These are phyloP conservation scores for Emmonsiellopsis sp. DNA, from an alignment of 2,329 filamentous ascomycete species.

Conservation along the genomic window DNA sequence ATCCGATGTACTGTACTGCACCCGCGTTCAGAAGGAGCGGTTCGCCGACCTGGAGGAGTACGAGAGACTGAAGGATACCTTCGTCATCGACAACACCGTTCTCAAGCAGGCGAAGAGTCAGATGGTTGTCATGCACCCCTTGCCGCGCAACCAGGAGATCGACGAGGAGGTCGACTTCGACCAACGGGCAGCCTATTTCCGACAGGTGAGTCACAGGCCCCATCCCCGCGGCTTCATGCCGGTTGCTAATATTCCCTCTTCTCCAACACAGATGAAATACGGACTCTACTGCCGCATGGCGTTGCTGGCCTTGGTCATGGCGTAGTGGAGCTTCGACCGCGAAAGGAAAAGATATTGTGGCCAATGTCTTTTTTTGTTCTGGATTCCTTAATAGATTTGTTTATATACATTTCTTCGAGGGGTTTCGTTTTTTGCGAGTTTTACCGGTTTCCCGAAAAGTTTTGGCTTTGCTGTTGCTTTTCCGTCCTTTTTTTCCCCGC, in stretches of 20 bases:
- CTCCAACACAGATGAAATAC: slow-evolving; percentile 72
- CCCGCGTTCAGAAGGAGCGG: slow-evolving; percentile 89
- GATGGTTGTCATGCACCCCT: slow-evolving; percentile 91
- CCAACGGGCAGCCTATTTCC: slow-evolving; percentile 91
- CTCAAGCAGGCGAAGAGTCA: slow-evolving; percentile 84
- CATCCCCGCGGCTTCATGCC: background rate
- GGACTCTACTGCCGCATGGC: slow-evolving; percentile 98
- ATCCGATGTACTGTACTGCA: slow-evolving; percentile 94
- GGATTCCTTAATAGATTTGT: background rate
- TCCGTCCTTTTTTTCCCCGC: too few relatives aligned
- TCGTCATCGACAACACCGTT: slow-evolving; percentile 82
- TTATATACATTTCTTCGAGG: background rate
- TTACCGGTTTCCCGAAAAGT: slow-evolving; percentile 5
- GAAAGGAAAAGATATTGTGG: too few relatives aligned
- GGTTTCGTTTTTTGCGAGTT: background rate
- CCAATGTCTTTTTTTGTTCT: too few relatives aligned
- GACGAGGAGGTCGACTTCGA: slow-evolving; percentile 96
- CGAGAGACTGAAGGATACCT: slow-evolving; percentile 77
- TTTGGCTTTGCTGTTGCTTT: background rate
- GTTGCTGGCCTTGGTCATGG: slow-evolving; percentile 86
- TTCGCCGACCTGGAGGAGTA: slow-evolving; percentile 76
- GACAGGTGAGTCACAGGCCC: slow-evolving; percentile 67
- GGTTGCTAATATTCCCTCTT: slow-evolving; percentile 32
- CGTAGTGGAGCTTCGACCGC: slow-evolving; percentile 24
- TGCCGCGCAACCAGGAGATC: slow-evolving; percentile 89